Base-by-base conservation (phyloP, 2,329 filamentous ascomycete species). In the Pyrenophora tritici-repentis region DNA sequence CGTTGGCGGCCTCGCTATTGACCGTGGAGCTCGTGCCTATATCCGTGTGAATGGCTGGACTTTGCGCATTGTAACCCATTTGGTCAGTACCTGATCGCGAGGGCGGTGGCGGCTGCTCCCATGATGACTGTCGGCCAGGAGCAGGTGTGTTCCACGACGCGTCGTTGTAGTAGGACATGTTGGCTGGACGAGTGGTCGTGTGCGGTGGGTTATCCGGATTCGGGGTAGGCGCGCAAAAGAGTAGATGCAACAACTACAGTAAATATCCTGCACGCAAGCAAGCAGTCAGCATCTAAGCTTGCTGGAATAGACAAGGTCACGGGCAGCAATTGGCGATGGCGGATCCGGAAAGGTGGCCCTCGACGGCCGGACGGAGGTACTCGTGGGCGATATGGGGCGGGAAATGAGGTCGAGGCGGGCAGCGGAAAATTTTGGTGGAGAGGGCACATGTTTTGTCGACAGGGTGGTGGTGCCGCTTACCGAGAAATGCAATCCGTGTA, bases 21-120 rank as follows among this genome's bases (percentile, higher is more conserved):
- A 79, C 73, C 26, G 88, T 86, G 50, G 88, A 91, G 75, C 83
- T 91, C 56, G 89, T 85, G 76, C 88, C 89, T 90, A 74, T 57
- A 58, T 66, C 59, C 47, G 46, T 66, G 66, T 76, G 70, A 70
- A 62, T 67, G 53, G 50, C 39, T 49, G 55, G 50, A 45, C 52
- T 44, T 41, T 42, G 53, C 38, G 50, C 42, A 43, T 50, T 53
- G 33, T 56, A 52, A 26, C 40, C 50, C 49, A 50, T 59, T 50
- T 54, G 54, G 47, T 43, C 54, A 80, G 71, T 83, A 88, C 85
- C 86, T 72, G 87, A 90, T 69, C 87, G 85, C 62, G 87, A 87
- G 33, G 87, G 86, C 56, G 87, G 87, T 52, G 82, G 83, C 61
- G 86, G 86, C 68, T 89, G 86, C 66, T 90, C 88, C 87, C 87